Conservation (phyloP, 306 rosid species). For the Purshia tridentata region DNA sequence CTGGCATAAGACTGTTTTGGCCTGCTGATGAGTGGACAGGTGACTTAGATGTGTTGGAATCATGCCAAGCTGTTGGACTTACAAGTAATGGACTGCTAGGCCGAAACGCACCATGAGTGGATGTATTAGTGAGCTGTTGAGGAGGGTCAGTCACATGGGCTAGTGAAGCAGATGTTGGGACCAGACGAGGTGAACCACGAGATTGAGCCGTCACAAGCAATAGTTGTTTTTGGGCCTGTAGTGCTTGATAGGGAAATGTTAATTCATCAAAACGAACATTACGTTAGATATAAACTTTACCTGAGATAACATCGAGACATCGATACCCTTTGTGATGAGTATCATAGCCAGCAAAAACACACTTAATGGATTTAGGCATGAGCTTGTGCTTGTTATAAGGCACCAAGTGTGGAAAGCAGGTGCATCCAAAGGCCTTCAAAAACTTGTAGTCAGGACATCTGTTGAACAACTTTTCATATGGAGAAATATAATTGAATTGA, state of each 20-base stretch:
- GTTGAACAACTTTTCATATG: neutral
- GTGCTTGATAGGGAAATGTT: neutral
- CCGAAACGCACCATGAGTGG: too few species aligned
- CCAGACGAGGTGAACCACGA: too few species aligned
- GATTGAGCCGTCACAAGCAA: too few species aligned
- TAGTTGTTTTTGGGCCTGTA: too few species aligned
- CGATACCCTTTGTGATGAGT: neutral
- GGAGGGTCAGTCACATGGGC: too few species aligned
- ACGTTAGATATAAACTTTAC: neutral
- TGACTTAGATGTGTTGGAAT: too few species aligned
- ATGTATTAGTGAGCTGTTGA: too few species aligned
- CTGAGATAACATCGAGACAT: neutral
- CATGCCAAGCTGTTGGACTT: too few species aligned
- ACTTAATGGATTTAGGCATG: neutral
- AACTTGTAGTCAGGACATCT: neutral
- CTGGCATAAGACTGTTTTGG: too few species aligned
- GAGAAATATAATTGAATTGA: neutral
- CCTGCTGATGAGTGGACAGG: too few species aligned
- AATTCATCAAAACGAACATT: neutral
- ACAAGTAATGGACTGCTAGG: too few species aligned
- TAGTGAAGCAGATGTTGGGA: too few species aligned
- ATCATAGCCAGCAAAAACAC: neutral
- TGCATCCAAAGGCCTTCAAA: neutral
- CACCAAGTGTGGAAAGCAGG: neutral
- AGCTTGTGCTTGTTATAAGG: neutral